phyloP scores from a whole-genome alignment of 1,139 yeast genomes.

The Geotrichum histeridarum region DNA sequence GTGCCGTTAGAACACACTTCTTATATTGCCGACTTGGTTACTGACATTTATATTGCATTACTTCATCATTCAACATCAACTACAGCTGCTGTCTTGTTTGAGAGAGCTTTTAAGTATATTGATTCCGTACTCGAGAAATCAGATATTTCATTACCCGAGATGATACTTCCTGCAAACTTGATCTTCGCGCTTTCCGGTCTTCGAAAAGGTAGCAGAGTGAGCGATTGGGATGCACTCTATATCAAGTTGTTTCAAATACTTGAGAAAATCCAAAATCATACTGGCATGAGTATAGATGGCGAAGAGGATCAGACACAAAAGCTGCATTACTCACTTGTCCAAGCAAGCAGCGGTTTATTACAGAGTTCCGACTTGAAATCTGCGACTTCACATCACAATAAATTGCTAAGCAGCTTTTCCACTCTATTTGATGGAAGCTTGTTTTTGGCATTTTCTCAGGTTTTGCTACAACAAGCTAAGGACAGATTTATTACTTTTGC shows the following conservation, averaged over 20 bases:
- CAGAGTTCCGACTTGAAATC: slow-evolving; percentile 27
- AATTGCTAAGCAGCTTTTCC: slow-evolving; percentile 19
- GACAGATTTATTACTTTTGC: slow-evolving; percentile 26
- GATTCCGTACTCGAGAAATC: slow-evolving; percentile 15
- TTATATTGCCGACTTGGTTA: slow-evolving; percentile 23
- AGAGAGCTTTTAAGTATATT: slow-evolving; percentile 26
- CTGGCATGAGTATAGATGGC: not conserved
- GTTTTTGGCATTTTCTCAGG: slow-evolving; percentile 39
- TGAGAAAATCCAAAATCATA: not conserved
- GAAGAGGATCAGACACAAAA: not conserved
- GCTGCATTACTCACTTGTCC: slow-evolving; percentile 11
- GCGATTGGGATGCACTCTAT: slow-evolving; percentile 33
- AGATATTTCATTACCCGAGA: slow-evolving; percentile 11
- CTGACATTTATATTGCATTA: slow-evolving; percentile 39
- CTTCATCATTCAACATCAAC: slow-evolving; percentile 58
- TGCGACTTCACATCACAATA: slow-evolving; percentile 23
- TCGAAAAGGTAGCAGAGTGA: slow-evolving; percentile 40
- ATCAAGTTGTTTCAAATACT: slow-evolving; percentile 13
- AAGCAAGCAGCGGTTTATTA: slow-evolving; percentile 21
- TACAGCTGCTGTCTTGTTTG: slow-evolving; percentile 45
- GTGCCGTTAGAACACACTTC: slow-evolving; percentile 21
- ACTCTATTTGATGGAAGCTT: slow-evolving; percentile 15
- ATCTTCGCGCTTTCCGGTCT: slow-evolving; percentile 35
- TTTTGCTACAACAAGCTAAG: slow-evolving; percentile 36
- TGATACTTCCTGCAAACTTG: slow-evolving; percentile 21